Evolutionary conservation across 345 rosid genomes (phyloP), one percentile per base, ranked within the genome.

Genomic region (Trapa bicornis): DNA sequence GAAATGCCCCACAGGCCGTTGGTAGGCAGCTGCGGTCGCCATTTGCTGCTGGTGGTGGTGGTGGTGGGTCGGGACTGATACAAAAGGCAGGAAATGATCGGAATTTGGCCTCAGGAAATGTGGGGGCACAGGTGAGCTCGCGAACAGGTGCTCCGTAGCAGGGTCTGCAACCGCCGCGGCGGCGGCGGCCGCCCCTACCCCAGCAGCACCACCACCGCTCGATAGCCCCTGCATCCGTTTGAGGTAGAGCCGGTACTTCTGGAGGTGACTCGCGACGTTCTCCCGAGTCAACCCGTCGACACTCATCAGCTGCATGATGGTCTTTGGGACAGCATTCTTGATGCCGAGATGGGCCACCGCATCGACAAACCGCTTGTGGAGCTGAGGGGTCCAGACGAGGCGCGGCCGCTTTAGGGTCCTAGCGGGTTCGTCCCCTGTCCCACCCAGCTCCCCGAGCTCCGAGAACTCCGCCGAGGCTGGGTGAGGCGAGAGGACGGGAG

Each of bases 381-480:
- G 91, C 81, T 91, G 97, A 37, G 97, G 97, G 6, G 97, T 91
- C 97, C 97, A 91, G 5, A 91, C 97, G 1, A 91, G 91, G 6
- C 97, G 74, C 2, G 97, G 97, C 58, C 97, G 81, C 75, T 91
- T 91, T 8, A 90, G 82, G 64, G 97, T 90, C 41, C 97, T 71
- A 0, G 97, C 96, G 0, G 92, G 89, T 72, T 90, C 97, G 45
- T 90, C 97, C 32, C 95, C 86, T 5, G 57, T 12, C 29, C 76
- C 82, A 41, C 1, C 81, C 85, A 9, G 29, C 29, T 81, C 92
- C 10, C 87, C 88, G 57, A 89, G 65, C 70, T 89, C 94, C 17
- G 76, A 82, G 69, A 90, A 86, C 41, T 88, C 97, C 4, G 84
- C 75, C 0, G 88, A 80, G 62, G 78, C 81, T 47, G 87, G 89